Conservation (phyloP, 306 rosid genomes). For the Cucumis cinereus region DNA sequence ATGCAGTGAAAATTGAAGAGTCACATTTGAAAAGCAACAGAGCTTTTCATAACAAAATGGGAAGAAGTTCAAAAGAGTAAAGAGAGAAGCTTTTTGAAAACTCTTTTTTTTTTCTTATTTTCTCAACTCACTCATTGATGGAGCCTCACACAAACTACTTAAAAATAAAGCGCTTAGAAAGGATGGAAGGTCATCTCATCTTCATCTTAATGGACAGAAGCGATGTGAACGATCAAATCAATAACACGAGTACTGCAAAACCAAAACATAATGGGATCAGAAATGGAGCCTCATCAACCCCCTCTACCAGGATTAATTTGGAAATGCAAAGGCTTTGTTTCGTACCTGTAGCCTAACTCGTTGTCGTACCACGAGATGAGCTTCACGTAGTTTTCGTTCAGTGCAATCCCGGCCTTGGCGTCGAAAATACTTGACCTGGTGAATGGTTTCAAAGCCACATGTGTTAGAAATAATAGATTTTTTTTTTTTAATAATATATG, state of each 20-base stretch:
- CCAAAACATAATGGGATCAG: neutral
- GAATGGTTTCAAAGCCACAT: neutral
- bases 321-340: neutral
- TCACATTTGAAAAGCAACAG: neutral
- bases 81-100: neutral
- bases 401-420: constrained; percentile 71
- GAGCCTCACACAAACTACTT: neutral
- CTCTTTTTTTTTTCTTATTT: neutral
- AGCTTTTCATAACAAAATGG: neutral
- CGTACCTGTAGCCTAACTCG: constrained; percentile 71
- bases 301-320: neutral
- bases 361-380: constrained; percentile 67
- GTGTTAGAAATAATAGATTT: neutral
- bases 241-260: constrained; percentile 60
- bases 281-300: neutral
- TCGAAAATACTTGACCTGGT: constrained; percentile 74
- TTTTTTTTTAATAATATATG: neutral
- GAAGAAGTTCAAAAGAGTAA: neutral
- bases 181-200: neutral
- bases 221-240: constrained; percentile 40
- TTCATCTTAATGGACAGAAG: constrained; percentile 10
- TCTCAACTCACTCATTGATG: neutral
- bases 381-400: constrained; percentile 38
- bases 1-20: neutral
- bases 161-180: neutral